These are phyloP conservation scores for Galerina sulciceps DNA, from an alignment of 768 basidiomycete species.

Conservation along the genomic window DNA sequence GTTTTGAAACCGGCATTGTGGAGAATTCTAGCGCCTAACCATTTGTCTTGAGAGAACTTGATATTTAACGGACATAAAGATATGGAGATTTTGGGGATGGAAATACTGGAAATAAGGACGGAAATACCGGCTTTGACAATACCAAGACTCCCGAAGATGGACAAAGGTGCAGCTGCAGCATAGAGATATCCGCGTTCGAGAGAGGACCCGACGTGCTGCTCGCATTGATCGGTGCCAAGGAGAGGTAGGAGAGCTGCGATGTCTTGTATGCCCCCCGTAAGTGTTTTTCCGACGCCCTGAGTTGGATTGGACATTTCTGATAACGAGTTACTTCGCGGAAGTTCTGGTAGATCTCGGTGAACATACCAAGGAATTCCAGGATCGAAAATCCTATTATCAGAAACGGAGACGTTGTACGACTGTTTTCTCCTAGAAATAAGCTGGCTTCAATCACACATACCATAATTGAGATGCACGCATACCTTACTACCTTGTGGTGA, in stretches of 20 bases:
- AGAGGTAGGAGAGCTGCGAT: slow-evolving; percentile 16
- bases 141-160: slow-evolving; percentile 18
- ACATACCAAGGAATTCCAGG: too few relatives aligned
- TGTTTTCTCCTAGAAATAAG: too few relatives aligned
- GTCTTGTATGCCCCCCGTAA: slow-evolving; percentile 15
- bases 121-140: slow-evolving; percentile 13
- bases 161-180: slow-evolving; percentile 9
- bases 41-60: not conserved
- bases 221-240: slow-evolving; percentile 19
- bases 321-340: too few relatives aligned
- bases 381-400: too few relatives aligned
- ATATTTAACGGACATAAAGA: not conserved
- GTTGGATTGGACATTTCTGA: not conserved
- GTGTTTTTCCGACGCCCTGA: not conserved
- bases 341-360: too few relatives aligned
- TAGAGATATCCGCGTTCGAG: slow-evolving; percentile 16
- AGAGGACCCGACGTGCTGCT: slow-evolving; percentile 14
- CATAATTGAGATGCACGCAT: too few relatives aligned
- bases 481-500: too few relatives aligned
- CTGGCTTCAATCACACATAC: too few relatives aligned
- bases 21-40: not conserved
- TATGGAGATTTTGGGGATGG: not conserved
- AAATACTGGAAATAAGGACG: slow-evolving; percentile 3
- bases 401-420: too few relatives aligned
- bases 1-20: not conserved